Evolutionary conservation across 805 yeast genomes (phyloP), one percentile per base, ranked within the genome.

Genomic region (Kazachstania viticola): DNA sequence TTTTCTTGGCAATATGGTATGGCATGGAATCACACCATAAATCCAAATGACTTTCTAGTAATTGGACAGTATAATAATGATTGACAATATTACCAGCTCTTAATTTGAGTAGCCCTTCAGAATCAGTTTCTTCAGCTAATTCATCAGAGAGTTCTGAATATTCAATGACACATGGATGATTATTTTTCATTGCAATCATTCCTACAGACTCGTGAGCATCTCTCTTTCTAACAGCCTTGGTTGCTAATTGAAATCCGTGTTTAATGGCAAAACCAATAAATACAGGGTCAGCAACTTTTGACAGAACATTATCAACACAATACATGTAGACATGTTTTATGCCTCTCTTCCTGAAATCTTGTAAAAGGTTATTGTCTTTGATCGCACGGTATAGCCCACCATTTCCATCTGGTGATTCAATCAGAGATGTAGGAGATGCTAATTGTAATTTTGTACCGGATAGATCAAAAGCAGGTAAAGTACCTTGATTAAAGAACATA

Each of bases 61-160:
- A 71, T n/a, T 70, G 78, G 28, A 82, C 82, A 4, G 87, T 77
- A 58, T 88, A 91, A 59, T 87, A 91, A 59, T 91, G 98, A 55
- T 91, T 91, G 34, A 91, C 99, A 41, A 91, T 91, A 58, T 91
- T 91, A 17, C 95, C 99, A 4, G 97, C 95, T 45, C 97, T 71
- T 45, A 84, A 70, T 41, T 70, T 70, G 37, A 91, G 66, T 38
- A 77, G 63, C 13, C 76, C 79, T 17, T 66, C 54, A 1, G 69
- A 67, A 40, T 79, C 91, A 17, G 58, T 59, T 38, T 72, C 75
- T 46, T 72, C 73, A 15, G 88, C 78, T 48, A 87, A 65, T 42
- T 79, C 87, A 21, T 62, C 50, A 7, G 84, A 67, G 39, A 91
- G 84, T 60, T 91, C 99, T 25, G 93, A 79, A 60, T 91, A 91